Percentiles rank a stretch among this genome's conserved stretches.
Evolutionary conservation across 108 stramenopile genomes (phyloP).

Genomic region (Schizochytrium sp.): DNA sequence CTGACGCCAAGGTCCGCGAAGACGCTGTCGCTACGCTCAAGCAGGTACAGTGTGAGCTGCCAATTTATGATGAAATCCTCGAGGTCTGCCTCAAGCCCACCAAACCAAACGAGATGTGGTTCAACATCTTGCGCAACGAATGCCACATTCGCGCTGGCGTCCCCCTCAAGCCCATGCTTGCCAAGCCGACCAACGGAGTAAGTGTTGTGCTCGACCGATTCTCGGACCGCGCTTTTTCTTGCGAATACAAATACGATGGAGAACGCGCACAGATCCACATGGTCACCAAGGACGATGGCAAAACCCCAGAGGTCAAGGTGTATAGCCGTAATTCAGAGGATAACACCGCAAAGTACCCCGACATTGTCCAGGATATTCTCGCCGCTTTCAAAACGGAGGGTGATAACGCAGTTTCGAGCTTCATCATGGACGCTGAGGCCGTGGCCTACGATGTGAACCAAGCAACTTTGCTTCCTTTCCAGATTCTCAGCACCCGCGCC

Average conservation of each 20-base stretch:
- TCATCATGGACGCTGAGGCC: constrained; percentile 95
- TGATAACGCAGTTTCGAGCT: constrained; percentile 43
- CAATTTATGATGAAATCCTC: constrained; percentile 74
- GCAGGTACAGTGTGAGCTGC: constrained; percentile 89
- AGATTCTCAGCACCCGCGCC: constrained; percentile 56
- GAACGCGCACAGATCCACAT: constrained; percentile 96
- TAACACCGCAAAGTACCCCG: constrained; percentile 88
- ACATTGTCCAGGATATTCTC: constrained; percentile 75
- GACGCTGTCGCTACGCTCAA: constrained; percentile 76
- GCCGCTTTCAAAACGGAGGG: constrained; percentile 68
- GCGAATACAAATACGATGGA: constrained; percentile 99
- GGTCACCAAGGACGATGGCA: constrained; percentile 4
- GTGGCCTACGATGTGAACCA: constrained; percentile 76
- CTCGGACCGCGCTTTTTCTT: constrained; percentile 77
- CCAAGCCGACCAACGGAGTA: constrained; percentile 91
- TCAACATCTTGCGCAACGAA: constrained; percentile 41
- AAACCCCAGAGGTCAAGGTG: constrained; percentile 25
- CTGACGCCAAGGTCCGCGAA: constrained; percentile 50
- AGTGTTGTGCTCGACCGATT: constrained; percentile 88
- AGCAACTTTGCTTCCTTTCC: constrained; percentile 66
- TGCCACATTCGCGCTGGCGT: constrained; percentile 84
- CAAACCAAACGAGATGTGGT: constrained; percentile 35
- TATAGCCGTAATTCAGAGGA: constrained; percentile 88
- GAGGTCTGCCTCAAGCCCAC: constrained; percentile 70
- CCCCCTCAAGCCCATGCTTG: constrained; percentile 97